phyloP scores from a whole-genome alignment of 257 asterid genomes.

The Gynochthodes officinalis region DNA sequence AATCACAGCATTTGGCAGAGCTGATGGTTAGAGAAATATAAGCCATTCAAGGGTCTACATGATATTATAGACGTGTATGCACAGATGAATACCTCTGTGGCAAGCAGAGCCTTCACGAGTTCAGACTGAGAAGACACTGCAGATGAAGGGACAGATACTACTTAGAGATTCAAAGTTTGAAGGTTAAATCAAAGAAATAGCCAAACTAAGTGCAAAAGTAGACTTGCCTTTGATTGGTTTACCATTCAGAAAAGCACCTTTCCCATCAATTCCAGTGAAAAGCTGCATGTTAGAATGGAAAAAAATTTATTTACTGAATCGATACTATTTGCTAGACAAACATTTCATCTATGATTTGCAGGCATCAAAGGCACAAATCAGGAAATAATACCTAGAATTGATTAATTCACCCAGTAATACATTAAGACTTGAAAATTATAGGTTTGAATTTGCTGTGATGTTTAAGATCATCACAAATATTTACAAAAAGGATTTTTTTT shows the following conservation, averaged over 20 bases:
- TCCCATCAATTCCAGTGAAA: constrained; percentile 62
- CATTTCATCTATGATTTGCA: not conserved
- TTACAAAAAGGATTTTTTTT: not conserved
- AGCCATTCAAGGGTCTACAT: not conserved
- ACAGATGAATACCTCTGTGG: constrained; percentile 58
- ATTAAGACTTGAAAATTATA: too few species aligned
- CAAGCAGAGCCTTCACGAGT: constrained; percentile 82
- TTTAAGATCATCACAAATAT: too few species aligned
- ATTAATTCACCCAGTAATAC: too few species aligned
- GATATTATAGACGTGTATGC: not conserved
- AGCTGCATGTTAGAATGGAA: constrained; percentile 48
- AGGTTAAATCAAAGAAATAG: not conserved
- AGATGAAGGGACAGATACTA: constrained; percentile 14
- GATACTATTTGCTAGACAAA: not conserved
- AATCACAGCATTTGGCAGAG: not conserved
- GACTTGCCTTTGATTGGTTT: constrained; percentile 61
- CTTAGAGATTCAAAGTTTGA: constrained; percentile 15
- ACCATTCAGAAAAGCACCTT: constrained; percentile 78
- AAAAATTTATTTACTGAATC: constrained; percentile 11
- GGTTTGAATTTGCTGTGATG: too few species aligned
- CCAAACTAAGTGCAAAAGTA: constrained; percentile 6
- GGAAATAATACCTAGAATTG: too few species aligned
- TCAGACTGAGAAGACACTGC: constrained; percentile 81
- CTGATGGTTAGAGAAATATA: not conserved
- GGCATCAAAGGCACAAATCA: too few species aligned